phyloP scores from a whole-genome alignment of 495 filamentous ascomycete genomes.

The Aspergillus taichungensis region DNA sequence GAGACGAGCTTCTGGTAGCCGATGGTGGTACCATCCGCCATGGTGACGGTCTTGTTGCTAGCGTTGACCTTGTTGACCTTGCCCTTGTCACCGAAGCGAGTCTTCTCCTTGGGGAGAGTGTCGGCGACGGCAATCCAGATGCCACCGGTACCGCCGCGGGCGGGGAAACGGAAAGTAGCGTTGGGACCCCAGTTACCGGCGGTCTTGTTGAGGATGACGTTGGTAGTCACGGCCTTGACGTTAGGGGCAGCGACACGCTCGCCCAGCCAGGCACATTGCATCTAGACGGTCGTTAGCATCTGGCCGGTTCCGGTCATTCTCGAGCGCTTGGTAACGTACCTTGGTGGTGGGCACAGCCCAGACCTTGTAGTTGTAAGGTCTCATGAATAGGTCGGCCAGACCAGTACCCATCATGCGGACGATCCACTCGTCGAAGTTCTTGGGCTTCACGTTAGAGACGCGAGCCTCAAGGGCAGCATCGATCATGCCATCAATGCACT shows the following conservation, averaged over 20 bases:
- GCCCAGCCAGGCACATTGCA: conserved; percentile 99
- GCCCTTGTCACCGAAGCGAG: conserved; percentile 76
- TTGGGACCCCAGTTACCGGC: conserved; percentile 99
- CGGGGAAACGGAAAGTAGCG: conserved; percentile 96
- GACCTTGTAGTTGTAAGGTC: conserved; percentile 99
- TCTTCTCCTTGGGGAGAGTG: conserved; percentile 87
- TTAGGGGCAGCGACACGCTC: conserved; percentile 98
- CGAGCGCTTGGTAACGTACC: conserved; percentile 42
- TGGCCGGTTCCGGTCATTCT: background rate
- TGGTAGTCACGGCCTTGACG: conserved; percentile 88
- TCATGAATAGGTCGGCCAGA: conserved; percentile 95
- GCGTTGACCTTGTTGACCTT: conserved; percentile 79
- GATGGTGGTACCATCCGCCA: conserved; percentile 83
- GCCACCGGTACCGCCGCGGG: conserved; percentile 87
- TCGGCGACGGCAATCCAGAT: conserved; percentile 98
- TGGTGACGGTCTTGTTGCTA: conserved; percentile 68
- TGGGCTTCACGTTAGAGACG: conserved; percentile 80
- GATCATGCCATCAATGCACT: conserved; percentile 93
- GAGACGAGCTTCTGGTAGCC: conserved; percentile 85
- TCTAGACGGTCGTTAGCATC: conserved; percentile 43
- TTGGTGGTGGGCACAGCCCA: conserved; percentile 98
- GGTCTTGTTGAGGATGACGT: conserved; percentile 91
- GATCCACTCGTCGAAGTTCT: conserved; percentile 98
- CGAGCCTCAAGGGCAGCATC: conserved; percentile 84
- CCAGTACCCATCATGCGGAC: conserved; percentile 83